phyloP scores from a whole-genome alignment of 2,329 filamentous ascomycete species.

The Exophiala phaeomuriformis region DNA sequence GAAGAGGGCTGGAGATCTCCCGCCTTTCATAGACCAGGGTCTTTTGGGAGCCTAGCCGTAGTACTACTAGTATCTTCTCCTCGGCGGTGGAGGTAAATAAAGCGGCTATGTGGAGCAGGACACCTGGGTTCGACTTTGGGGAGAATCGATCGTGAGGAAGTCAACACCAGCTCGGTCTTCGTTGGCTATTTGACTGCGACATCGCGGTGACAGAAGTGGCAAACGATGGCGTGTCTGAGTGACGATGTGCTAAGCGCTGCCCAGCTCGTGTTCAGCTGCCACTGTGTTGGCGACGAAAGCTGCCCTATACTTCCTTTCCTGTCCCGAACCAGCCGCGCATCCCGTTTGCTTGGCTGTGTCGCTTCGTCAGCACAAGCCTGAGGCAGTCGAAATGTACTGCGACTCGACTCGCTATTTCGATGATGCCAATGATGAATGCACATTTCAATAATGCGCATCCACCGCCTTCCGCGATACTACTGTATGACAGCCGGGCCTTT shows the following conservation, averaged over 20 bases:
- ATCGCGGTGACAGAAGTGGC: background rate
- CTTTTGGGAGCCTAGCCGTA: background rate
- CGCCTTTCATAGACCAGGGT: background rate
- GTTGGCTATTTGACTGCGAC: too few species aligned
- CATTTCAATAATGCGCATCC: background rate
- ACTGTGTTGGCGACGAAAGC: slow-evolving; percentile 1
- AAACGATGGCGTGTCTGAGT: background rate
- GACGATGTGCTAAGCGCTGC: background rate
- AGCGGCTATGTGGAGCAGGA: too few species aligned
- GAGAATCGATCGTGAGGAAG: too few species aligned
- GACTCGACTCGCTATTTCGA: too few species aligned
- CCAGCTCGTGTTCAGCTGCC: background rate
- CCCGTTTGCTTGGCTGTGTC: slow-evolving; percentile 5
- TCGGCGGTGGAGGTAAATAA: too few species aligned
- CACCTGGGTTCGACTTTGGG: too few species aligned
- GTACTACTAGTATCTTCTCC: too few species aligned
- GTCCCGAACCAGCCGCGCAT: slow-evolving; percentile 4
- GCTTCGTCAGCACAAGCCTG: slow-evolving; percentile 3
- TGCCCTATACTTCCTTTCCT: background rate
- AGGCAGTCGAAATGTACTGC: too few species aligned
- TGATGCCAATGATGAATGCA: background rate
- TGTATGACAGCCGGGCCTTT: background rate
- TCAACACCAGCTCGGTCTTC: too few species aligned
- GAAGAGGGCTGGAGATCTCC: slow-evolving; percentile 3
- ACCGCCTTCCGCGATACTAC: background rate